Base-by-base conservation (phyloP, 2,329 filamentous ascomycete species). In the Ceratocystis diversiconidia region DNA sequence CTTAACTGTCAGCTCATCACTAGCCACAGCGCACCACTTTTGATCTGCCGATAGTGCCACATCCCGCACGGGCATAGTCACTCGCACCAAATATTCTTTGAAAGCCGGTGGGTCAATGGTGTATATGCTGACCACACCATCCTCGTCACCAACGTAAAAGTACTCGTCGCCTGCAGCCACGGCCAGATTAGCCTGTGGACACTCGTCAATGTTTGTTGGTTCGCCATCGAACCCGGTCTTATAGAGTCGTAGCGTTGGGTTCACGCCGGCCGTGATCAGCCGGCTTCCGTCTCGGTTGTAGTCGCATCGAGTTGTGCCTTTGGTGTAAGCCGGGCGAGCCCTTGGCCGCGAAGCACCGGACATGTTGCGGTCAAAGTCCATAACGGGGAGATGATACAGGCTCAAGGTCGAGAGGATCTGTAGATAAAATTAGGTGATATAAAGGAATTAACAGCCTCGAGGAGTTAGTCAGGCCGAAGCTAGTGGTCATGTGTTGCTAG, bases 41-140 rank as follows among this genome's bases (percentile, higher is more conserved):
- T 84, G 82, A 73, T 97, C 89, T 1, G 85, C 82, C 1, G 90
- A 92, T 15, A 99, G 78, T 3, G 89, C 86, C 64, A 99, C 79
- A 73, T 96, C 91, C 71, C 94, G 84, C 41, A 96, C 84, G 0
- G 94, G 90, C 2, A 96, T 78, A n/a, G 90, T 86, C 66, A 87
- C 89, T 69, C 94, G 86, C 30, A 91, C 82, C 62, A 99, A 82
- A 69, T 95, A 88, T 67, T 87, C 86, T 68, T 95, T 89, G 76
- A 95, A 90, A 32, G 79, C 75, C 71, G 86, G 86, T 17, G 66
- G 66, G 66, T 83, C 80, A 62, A 96, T 81, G n/a, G 88, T 89
- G 78, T 95, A 99, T 71, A 91, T 85, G 78, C 88, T 95, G 71
- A 99, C 90, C n/a, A 88, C 94, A 72, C 95, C 94, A 76, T 97